Evolutionary conservation across 2,329 filamentous ascomycete species (phyloP).

Genomic region (Pyrenochaeta sp.): DNA sequence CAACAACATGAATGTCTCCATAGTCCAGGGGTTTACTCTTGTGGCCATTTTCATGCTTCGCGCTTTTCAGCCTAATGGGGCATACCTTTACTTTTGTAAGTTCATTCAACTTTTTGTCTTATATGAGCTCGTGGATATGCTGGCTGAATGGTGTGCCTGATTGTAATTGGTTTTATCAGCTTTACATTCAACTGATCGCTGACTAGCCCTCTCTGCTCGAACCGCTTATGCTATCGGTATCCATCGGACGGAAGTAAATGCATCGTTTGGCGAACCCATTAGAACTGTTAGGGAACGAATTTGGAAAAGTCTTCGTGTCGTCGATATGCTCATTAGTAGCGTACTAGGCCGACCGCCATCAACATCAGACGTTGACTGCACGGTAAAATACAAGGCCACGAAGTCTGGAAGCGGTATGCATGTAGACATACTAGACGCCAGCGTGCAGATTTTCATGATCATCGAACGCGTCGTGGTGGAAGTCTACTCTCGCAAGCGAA

Average conservation of each 20-base stretch:
- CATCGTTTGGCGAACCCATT: slow-evolving; percentile 56
- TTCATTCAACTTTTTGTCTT: not conserved
- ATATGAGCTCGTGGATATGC: not conserved
- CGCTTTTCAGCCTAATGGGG: slow-evolving; percentile 61
- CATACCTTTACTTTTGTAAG: slow-evolving; percentile 60
- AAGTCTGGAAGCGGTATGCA: slow-evolving; percentile 22
- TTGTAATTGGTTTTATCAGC: not conserved
- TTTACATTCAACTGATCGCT: not conserved
- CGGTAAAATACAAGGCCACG: slow-evolving; percentile 49
- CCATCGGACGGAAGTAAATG: slow-evolving; percentile 62
- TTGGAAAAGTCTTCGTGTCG: slow-evolving; percentile 62
- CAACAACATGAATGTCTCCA: slow-evolving; percentile 59
- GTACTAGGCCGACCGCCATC: slow-evolving; percentile 62
- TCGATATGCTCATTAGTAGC: slow-evolving; percentile 62
- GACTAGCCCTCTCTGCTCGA: slow-evolving; percentile 55
- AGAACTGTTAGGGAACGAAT: slow-evolving; percentile 57
- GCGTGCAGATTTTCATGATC: slow-evolving; percentile 58
- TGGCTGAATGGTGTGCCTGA: not conserved
- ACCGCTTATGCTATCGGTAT: slow-evolving; percentile 63
- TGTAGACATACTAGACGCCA: slow-evolving; percentile 41
- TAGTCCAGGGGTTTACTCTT: slow-evolving; percentile 61
- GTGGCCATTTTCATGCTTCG: slow-evolving; percentile 63
- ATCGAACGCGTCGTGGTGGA: slow-evolving; percentile 59
- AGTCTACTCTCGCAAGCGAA: slow-evolving; percentile 54
- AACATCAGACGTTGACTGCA: slow-evolving; percentile 61